Evolutionary conservation across 257 asterid species (phyloP), one percentile per base, ranked within the genome.

Genomic region (Ajuga chamaepitys): DNA sequence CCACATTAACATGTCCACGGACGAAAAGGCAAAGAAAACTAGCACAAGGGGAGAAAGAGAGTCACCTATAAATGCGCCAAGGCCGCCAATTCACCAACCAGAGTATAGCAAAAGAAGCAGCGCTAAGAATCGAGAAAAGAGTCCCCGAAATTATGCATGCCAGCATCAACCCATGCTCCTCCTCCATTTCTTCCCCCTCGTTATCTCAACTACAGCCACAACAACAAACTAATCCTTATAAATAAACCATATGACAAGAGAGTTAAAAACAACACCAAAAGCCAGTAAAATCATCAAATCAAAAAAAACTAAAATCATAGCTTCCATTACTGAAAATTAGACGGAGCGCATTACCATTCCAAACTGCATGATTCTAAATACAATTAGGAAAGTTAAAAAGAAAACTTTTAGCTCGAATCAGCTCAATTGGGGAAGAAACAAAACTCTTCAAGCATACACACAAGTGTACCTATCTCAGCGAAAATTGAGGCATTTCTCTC

Each of bases 31-130:
- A 28, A 3, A 5, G 21, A 21, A 64, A 55, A 70, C 9, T 22
- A 25, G 25, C n/a, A 71, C 55, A 72, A 9, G 25, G 37, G 32
- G 10, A 35, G 18, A 17, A 45, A 55, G 64, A 13, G 9, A 37
- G 47, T 74, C 58, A 88, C 97, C 99, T 94, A 53, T 88, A 94
- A 72, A 90, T 86, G 48, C 99, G 96, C 99, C 99, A 94, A 4
- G 99, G 99, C 68, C 99, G 80, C 99, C 99, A 94, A 80, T 90
- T 94, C 59, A 94, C 99, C 70, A 85, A 87, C 99, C 99, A 94
- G 52, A 90, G 96, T 77, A 94, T 75, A 62, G 72, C 88, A 68
- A 90, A 94, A 66, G 99, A 88, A 72, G 93, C 95, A 18, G 88
- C 78, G 65, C 89, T 82, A 22, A 94, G 80, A 77, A 88, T 75